Evolutionary conservation across 495 filamentous ascomycete genomes (phyloP).

Genomic region (Geopyxis carbonaria): DNA sequence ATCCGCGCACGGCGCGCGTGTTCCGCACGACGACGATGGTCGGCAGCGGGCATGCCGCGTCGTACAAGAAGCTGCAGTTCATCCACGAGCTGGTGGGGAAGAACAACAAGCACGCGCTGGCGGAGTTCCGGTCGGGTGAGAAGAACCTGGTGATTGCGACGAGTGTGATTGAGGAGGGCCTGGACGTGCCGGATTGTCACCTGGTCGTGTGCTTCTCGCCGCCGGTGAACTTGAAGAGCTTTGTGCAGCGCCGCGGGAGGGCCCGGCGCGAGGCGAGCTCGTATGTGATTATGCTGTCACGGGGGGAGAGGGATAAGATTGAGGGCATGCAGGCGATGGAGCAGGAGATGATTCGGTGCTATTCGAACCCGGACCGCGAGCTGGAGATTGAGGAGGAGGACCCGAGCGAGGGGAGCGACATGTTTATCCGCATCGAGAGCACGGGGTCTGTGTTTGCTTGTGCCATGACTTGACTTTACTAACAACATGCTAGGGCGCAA

Average conservation of each 20-base stretch:
- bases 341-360: constrained; percentile 51
- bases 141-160: constrained; percentile 72
- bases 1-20: constrained; percentile 38
- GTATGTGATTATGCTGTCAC: constrained; percentile 42
- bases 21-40: constrained; percentile 52
- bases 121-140: constrained; percentile 48
- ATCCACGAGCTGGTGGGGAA: constrained; percentile 44
- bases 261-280: constrained; percentile 56
- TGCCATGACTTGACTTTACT: constrained; percentile 4
- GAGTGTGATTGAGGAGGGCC: constrained; percentile 77
- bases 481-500: constrained; percentile 41
- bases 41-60: too few species aligned
- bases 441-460: constrained; percentile 32
- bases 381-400: constrained; percentile 38
- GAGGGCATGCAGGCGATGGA: constrained; percentile 48
- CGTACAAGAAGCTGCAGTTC: not conserved
- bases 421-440: constrained; percentile 31
- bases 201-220: constrained; percentile 71
- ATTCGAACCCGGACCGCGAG: constrained; percentile 50
- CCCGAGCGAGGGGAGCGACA: constrained; percentile 14
- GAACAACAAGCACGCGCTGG: constrained; percentile 43
- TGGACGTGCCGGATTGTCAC: constrained; percentile 75
- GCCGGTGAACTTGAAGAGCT: constrained; percentile 63
- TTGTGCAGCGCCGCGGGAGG: constrained; percentile 74
- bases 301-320: constrained; percentile 21